These are phyloP conservation scores for Francoa sonchifolia DNA, from an alignment of 441 rosid species.

Conservation along the genomic window DNA sequence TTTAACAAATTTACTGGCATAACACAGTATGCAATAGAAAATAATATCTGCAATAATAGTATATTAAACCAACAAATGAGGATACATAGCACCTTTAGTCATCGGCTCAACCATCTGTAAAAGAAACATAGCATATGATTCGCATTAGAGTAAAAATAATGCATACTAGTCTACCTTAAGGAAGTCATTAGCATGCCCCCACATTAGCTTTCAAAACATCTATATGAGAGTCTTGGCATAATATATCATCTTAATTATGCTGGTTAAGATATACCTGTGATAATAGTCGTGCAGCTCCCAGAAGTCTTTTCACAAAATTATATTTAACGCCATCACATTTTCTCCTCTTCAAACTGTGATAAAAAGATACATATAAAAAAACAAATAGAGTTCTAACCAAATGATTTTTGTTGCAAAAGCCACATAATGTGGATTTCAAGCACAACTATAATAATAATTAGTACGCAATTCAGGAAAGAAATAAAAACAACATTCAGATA, in stretches of 20 bases:
- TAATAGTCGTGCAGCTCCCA: slow-evolving; percentile 62
- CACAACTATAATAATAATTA: too few relatives aligned
- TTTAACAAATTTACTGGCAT: background rate
- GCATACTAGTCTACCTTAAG: too few relatives aligned
- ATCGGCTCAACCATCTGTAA: slow-evolving; percentile 85
- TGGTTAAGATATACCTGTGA: slow-evolving; percentile 39
- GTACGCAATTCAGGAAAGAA: too few relatives aligned
- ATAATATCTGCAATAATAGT: background rate
- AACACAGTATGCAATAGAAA: background rate
- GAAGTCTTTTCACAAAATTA: slow-evolving; percentile 63
- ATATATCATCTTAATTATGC: too few relatives aligned
- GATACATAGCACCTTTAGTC: slow-evolving; percentile 72
- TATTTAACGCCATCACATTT: slow-evolving; percentile 38
- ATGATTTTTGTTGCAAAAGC: too few relatives aligned
- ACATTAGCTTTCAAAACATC: too few relatives aligned
- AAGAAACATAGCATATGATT: slow-evolving; percentile 11
- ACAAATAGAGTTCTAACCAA: background rate
- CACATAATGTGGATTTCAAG: too few relatives aligned
- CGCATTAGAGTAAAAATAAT: too few relatives aligned
- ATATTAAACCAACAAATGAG: slow-evolving; percentile 10
- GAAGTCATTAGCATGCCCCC: too few relatives aligned
- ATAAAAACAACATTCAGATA: too few relatives aligned
- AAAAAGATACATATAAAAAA: slow-evolving; percentile 1
- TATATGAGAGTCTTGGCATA: too few relatives aligned
- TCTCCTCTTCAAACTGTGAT: slow-evolving; percentile 57